phyloP scores from a whole-genome alignment of 177 flowering plant species.

The Vitis hybrid region DNA sequence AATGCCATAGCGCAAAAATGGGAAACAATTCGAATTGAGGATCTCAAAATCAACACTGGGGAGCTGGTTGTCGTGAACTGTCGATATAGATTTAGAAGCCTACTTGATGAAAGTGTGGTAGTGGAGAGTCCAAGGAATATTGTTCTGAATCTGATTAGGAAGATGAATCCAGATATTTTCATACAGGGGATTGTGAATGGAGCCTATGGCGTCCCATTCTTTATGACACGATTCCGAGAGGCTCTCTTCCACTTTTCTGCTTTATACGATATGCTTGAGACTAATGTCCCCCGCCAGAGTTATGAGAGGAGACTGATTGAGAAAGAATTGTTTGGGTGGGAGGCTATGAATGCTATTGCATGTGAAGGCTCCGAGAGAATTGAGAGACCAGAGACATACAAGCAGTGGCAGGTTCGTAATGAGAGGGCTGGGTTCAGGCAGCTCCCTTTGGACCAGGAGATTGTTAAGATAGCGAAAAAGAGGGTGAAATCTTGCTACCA shows the following conservation, averaged over 20 bases:
- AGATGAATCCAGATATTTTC: slow-evolving; percentile 51
- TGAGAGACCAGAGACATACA: slow-evolving; percentile 64
- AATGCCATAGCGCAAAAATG: slow-evolving; percentile 57
- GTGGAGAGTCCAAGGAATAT: slow-evolving; percentile 50
- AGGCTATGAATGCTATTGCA: slow-evolving; percentile 59
- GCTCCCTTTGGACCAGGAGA: slow-evolving; percentile 48
- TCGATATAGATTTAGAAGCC: slow-evolving; percentile 33
- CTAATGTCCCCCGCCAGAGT: slow-evolving; percentile 42
- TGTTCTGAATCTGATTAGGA: slow-evolving; percentile 47
- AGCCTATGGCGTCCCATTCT: slow-evolving; percentile 55
- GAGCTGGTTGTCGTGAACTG: slow-evolving; percentile 58
- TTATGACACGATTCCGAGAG: slow-evolving; percentile 57
- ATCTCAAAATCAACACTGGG: slow-evolving; percentile 38
- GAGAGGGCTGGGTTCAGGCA: slow-evolving; percentile 52
- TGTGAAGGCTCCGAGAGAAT: slow-evolving; percentile 61
- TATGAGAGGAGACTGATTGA: slow-evolving; percentile 52
- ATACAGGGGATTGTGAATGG: slow-evolving; percentile 54
- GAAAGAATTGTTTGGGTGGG: slow-evolving; percentile 43
- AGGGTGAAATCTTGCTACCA: slow-evolving; percentile 38
- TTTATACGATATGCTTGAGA: slow-evolving; percentile 57
- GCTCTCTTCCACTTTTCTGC: slow-evolving; percentile 53
- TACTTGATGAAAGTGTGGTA: slow-evolving; percentile 57
- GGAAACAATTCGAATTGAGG: slow-evolving; percentile 58
- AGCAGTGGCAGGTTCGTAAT: slow-evolving; percentile 58
- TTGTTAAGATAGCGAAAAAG: slow-evolving; percentile 32